Evolutionary conservation across 2,329 filamentous ascomycete species (phyloP).

Genomic region (Colletotrichum neosansevieriae): DNA sequence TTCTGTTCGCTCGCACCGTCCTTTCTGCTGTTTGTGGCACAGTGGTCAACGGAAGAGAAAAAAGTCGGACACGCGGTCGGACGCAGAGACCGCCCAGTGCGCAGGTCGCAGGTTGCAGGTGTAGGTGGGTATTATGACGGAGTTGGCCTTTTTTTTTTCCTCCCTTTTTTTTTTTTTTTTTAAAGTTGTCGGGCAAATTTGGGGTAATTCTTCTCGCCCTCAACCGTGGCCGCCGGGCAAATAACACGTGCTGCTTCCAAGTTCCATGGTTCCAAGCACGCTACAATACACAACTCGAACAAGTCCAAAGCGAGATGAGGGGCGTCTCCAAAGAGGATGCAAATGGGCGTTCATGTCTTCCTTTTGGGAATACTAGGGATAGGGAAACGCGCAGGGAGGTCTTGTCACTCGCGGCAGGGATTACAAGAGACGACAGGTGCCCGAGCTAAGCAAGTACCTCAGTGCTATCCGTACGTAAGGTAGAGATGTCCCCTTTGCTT

Average conservation of each 20-base stretch:
- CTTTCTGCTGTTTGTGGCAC: constrained; percentile 8
- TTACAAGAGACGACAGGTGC: background rate
- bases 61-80: constrained; percentile 22
- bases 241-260: constrained; percentile 22
- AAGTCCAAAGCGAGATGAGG: constrained; percentile 4
- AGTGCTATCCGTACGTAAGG: no score
- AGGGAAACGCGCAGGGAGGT: constrained; percentile 24
- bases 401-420: constrained; percentile 13
- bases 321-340: constrained; percentile 4
- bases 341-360: background rate
- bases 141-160: constrained; percentile 3
- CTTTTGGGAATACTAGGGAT: constrained; percentile 6
- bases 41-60: constrained; percentile 4
- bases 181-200: background rate
- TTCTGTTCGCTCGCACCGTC: background rate
- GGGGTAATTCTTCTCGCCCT: background rate
- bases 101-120: constrained; percentile 15
- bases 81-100: constrained; percentile 18
- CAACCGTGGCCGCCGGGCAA: background rate
- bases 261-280: constrained; percentile 12
- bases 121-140: constrained; percentile 27
- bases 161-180: background rate
- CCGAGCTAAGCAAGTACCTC: background rate
- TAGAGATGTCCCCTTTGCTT: background rate
- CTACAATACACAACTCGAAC: constrained; percentile 19